phyloP scores from a whole-genome alignment of 2,329 filamentous ascomycete genomes.

The Hypoxylon rubiginosum region DNA sequence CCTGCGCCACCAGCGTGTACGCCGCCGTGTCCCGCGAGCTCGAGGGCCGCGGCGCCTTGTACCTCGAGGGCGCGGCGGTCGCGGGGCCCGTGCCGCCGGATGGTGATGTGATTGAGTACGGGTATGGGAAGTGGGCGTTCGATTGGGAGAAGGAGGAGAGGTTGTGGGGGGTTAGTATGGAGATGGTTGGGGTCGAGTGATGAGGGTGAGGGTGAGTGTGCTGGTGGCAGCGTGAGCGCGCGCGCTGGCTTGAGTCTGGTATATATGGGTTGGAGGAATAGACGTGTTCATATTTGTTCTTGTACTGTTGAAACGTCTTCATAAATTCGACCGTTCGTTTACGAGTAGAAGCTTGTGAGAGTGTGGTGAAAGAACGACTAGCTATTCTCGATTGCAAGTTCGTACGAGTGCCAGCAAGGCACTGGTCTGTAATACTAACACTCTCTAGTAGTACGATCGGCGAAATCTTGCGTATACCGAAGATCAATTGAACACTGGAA shows the following conservation, averaged over 20 bases:
- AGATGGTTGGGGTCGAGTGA: conserved; percentile 44
- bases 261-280: too few relatives aligned
- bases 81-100: conserved; percentile 48
- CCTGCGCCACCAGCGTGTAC: conserved; percentile 60
- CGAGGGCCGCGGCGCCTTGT: conserved; percentile 58
- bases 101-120: conserved; percentile 42
- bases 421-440: background rate
- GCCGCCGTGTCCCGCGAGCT: conserved; percentile 56
- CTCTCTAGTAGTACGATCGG: background rate
- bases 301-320: too few relatives aligned
- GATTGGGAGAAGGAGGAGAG: conserved; percentile 55
- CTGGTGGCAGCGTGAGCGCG: too few relatives aligned
- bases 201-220: too few relatives aligned
- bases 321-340: too few relatives aligned
- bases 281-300: too few relatives aligned
- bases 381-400: background rate
- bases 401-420: too few relatives aligned
- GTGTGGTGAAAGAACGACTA: background rate
- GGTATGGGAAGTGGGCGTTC: conserved; percentile 51
- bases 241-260: too few relatives aligned
- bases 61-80: conserved; percentile 58
- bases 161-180: conserved; percentile 54
- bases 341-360: background rate
- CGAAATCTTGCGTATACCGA: background rate
- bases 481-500: background rate